Evolutionary conservation across 1,284 basidiomycete genomes (phyloP).

Genomic region (Irpex sp.): DNA sequence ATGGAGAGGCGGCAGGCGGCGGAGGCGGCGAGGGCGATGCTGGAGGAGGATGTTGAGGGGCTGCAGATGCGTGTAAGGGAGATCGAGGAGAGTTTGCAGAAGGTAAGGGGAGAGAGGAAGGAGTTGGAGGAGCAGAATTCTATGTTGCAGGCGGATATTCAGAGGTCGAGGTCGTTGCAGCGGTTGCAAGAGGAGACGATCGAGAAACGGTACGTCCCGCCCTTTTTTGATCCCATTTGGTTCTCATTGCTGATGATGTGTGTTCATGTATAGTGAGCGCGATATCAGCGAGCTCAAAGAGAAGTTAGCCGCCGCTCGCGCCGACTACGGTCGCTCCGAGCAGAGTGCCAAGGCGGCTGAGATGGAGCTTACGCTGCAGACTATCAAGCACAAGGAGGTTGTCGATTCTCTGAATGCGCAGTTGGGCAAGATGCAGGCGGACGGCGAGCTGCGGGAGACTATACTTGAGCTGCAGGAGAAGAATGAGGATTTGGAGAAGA

Average conservation of each 20-base stretch:
- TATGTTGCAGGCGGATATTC: constrained; percentile 56
- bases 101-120: constrained; percentile 43
- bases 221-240: too few relatives aligned
- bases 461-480: constrained; percentile 60
- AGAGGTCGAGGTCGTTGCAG: constrained; percentile 51
- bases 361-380: constrained; percentile 55
- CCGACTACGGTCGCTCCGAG: constrained; percentile 46
- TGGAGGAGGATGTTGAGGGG: constrained; percentile 23
- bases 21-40: constrained; percentile 16
- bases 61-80: constrained; percentile 26
- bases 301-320: constrained; percentile 40
- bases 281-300: constrained; percentile 37
- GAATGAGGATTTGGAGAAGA: constrained; percentile 66
- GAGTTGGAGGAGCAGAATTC: constrained; percentile 50
- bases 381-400: constrained; percentile 58
- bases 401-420: constrained; percentile 51
- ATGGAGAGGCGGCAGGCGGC: constrained; percentile 23
- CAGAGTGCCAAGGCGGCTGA: constrained; percentile 56
- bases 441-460: constrained; percentile 47
- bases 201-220: constrained; percentile 51
- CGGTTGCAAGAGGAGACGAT: constrained; percentile 57
- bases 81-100: constrained; percentile 16
- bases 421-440: constrained; percentile 44
- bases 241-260: constrained; percentile 2
- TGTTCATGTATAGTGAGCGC: constrained; percentile 41